Evolutionary conservation across 139 green algal genomes (phyloP).

Genomic region (Volvox africanus): DNA sequence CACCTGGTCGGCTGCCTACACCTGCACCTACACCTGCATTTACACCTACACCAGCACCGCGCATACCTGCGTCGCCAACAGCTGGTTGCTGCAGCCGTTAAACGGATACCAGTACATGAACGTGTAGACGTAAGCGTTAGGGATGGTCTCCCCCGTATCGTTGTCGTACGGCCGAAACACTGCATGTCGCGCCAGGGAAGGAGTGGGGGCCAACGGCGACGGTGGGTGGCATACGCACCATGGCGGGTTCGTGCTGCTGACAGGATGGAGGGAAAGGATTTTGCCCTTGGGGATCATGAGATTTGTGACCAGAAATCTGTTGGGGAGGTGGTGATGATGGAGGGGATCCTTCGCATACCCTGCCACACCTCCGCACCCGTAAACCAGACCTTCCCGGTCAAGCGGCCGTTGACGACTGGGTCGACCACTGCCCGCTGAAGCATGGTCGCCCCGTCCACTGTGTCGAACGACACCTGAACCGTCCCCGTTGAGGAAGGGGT

Average conservation of each 20-base stretch:
- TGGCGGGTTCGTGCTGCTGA: no score
- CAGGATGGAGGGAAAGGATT: no score
- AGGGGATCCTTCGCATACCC: no score
- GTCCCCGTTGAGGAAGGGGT: neutral
- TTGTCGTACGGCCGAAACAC: neutral
- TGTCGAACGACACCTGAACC: constrained; percentile 4
- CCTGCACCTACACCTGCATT: no score
- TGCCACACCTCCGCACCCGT: neutral
- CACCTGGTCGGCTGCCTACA: no score
- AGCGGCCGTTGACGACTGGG: constrained; percentile 18
- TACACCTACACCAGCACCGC: no score
- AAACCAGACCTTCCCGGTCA: constrained; percentile 38
- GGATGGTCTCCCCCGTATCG: neutral
- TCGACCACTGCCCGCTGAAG: constrained; percentile 11
- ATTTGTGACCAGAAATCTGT: no score
- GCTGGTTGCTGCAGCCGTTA: constrained; percentile 13
- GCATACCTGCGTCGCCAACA: neutral
- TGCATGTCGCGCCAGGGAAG: neutral
- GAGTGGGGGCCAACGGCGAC: no score
- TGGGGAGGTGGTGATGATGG: no score
- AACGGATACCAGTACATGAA: constrained; percentile 10
- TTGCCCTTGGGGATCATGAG: no score
- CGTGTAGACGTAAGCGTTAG: constrained; percentile 4
- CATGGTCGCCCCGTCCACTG: neutral
- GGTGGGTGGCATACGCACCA: no score